Conservation (phyloP, 2,329 filamentous ascomycete species). For the Colletotrichum theobromicola region DNA sequence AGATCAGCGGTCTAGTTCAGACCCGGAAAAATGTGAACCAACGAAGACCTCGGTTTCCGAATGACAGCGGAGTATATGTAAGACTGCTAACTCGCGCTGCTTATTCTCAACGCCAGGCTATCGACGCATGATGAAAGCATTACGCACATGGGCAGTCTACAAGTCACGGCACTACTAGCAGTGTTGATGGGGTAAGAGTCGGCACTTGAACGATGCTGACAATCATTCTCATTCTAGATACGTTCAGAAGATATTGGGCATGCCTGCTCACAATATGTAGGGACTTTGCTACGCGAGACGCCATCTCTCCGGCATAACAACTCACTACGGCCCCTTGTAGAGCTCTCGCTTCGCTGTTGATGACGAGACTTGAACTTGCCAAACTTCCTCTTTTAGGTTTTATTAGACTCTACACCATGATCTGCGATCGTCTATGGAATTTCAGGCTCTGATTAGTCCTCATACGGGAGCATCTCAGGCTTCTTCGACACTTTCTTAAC, state of each 20-base stretch:
- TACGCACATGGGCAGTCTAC: neutral
- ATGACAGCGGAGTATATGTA: neutral
- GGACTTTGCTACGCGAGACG: no score
- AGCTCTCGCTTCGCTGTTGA: neutral
- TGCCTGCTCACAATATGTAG: no score
- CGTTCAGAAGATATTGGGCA: no score
- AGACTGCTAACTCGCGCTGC: neutral
- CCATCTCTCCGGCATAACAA: no score
- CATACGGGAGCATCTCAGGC: neutral
- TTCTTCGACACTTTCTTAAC: conserved; percentile 9
- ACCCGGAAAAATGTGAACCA: conserved; percentile 18
- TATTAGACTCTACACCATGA: no score
- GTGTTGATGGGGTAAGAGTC: neutral
- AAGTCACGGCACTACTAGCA: neutral
- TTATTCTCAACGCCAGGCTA: neutral
- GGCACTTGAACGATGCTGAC: neutral
- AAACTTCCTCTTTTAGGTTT: no score
- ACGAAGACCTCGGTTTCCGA: neutral
- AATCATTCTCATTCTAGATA: no score
- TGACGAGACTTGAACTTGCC: neutral
- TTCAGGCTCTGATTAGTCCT: neutral
- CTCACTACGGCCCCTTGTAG: neutral
- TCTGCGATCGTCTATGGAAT: no score
- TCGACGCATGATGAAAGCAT: neutral
- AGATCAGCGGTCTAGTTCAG: conserved; percentile 16